Conservation (phyloP, 257 asterid species). For the Ilex aquifolium region DNA sequence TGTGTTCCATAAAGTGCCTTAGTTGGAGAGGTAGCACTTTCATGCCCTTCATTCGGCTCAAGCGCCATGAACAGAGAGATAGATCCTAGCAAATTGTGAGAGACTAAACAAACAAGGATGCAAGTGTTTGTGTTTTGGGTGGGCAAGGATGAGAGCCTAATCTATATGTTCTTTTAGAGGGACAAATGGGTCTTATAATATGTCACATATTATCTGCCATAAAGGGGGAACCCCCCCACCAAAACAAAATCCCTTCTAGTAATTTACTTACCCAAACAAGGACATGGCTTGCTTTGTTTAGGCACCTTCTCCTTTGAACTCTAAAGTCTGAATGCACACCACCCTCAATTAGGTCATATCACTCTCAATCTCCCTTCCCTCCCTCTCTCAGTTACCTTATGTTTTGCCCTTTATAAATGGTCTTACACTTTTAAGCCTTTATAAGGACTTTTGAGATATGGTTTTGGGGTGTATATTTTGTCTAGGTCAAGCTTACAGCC, state of each 20-base stretch:
- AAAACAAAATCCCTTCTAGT: conserved; percentile 7
- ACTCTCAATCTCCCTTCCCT: neutral
- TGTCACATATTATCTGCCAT: neutral
- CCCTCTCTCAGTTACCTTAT: conserved; percentile 17
- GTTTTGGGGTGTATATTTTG: too few relatives aligned
- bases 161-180: conserved; percentile 1
- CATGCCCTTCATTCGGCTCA: conserved; percentile 17
- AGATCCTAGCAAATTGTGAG: too few relatives aligned
- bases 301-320: conserved; percentile 18
- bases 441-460: too few relatives aligned
- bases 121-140: too few relatives aligned
- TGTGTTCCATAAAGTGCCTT: conserved; percentile 16
- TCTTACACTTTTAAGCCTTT: neutral
- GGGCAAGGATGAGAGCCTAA: neutral
- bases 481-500: too few relatives aligned
- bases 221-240: neutral
- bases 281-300: conserved; percentile 13
- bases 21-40: conserved; percentile 12
- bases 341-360: neutral
- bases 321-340: conserved; percentile 12
- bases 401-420: neutral
- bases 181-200: neutral
- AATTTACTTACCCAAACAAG: conserved; percentile 26
- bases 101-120: too few relatives aligned
- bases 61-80: conserved; percentile 22